Conservation (phyloP, 1,284 basidiomycete genomes). For the Calocybe gambosa region DNA sequence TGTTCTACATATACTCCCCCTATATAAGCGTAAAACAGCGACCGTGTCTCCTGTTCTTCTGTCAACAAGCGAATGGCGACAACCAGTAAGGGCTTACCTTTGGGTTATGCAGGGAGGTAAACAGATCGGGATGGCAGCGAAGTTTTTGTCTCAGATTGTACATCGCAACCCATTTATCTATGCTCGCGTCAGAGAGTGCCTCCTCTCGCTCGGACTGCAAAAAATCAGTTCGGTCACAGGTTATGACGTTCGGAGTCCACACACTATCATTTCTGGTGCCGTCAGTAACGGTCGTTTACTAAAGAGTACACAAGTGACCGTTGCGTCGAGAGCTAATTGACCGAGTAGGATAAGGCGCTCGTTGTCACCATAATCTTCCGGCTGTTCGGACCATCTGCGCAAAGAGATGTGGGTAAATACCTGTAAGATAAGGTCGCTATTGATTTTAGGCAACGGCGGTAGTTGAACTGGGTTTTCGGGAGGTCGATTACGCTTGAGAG, state of each 20-base stretch:
- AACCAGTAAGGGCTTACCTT: conserved; percentile 35
- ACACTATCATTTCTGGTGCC: conserved; percentile 44
- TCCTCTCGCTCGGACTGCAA: conserved; percentile 30
- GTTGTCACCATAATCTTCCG: conserved; percentile 48
- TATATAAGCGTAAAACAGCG: conserved; percentile 60
- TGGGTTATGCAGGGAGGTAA: conserved; percentile 32
- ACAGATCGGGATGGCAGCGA: conserved; percentile 43
- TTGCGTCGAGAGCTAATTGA: conserved; percentile 41
- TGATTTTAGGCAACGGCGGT: conserved; percentile 31
- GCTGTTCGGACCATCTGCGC: conserved; percentile 34
- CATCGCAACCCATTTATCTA: conserved; percentile 51
- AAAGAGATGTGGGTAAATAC: conserved; percentile 66
- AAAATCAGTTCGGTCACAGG: not conserved
- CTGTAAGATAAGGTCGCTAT: conserved; percentile 51
- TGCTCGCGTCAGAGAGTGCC: conserved; percentile 38
- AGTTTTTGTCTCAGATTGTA: conserved; percentile 56
- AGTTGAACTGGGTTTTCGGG: conserved; percentile 4
- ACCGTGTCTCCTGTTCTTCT: conserved; percentile 45
- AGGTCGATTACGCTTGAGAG: conserved; percentile 26
- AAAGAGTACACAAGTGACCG: conserved; percentile 47
- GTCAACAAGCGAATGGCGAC: not conserved
- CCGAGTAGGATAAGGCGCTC: conserved; percentile 54
- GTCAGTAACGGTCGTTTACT: conserved; percentile 46
- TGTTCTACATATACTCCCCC: conserved; percentile 56
- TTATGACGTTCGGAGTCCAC: conserved; percentile 14